These are phyloP conservation scores for Cinnamomum micranthum DNA, from an alignment of 164 flowering plant species.

Conservation along the genomic window DNA sequence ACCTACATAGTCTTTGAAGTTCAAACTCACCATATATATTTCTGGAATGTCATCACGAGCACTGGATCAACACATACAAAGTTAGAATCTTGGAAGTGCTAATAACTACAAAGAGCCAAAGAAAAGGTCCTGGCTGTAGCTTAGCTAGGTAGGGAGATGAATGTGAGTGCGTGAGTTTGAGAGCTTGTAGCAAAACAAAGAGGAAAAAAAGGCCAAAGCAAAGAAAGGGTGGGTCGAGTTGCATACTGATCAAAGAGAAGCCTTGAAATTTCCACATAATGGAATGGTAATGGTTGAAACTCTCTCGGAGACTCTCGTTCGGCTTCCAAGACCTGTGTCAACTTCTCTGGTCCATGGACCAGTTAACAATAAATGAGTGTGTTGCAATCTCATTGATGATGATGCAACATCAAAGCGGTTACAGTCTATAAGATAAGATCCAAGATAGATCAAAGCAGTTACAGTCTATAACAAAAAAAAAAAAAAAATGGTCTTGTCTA, in stretches of 20 bases:
- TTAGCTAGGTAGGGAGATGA: too few relatives aligned
- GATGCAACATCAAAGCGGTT: background rate
- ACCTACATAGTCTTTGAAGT: background rate
- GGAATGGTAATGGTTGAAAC: conserved; percentile 84
- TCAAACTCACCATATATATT: conserved; percentile 70
- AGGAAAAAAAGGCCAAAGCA: background rate
- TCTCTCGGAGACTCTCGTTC: conserved; percentile 73
- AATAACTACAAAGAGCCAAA: background rate
- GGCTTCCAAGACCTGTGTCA: conserved; percentile 69
- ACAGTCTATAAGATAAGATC: background rate
- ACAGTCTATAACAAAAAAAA: too few relatives aligned
- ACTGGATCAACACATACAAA: conserved; percentile 34
- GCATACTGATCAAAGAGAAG: conserved; percentile 85
- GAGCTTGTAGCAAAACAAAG: background rate
- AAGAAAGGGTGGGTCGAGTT: background rate
- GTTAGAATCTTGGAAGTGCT: background rate
- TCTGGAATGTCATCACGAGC: conserved; percentile 89
- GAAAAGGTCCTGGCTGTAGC: too few relatives aligned
- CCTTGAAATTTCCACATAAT: conserved; percentile 86
- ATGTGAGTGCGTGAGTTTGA: too few relatives aligned
- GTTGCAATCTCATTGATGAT: background rate
- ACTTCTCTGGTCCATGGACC: conserved; percentile 43
- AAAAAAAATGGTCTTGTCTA: too few relatives aligned
- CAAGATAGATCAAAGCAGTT: too few relatives aligned
- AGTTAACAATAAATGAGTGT: conserved; percentile 4